A percentile compares a stretch with the other conserved stretches of the same genome.
Conservation (phyloP, 345 rosid genomes). For the Arabis alpina region DNA sequence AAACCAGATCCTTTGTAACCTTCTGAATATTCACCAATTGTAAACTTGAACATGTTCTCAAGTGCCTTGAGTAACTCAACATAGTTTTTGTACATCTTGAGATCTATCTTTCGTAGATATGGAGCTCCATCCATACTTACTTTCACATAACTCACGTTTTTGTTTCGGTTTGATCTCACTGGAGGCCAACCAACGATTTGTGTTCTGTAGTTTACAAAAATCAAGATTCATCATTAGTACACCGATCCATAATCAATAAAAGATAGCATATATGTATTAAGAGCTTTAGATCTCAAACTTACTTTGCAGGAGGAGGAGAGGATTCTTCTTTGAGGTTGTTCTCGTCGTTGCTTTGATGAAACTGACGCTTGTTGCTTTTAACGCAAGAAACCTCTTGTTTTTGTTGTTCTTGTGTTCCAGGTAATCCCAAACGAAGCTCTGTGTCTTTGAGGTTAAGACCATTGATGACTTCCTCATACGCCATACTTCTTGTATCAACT, state of each 20-base stretch:
- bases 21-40: constrained; percentile 68
- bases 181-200: constrained; percentile 89
- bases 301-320: constrained; percentile 63
- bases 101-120: constrained; percentile 75
- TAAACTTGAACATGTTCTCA: constrained; percentile 76
- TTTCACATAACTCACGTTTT: constrained; percentile 66
- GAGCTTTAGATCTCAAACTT: constrained; percentile 44
- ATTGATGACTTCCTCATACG: constrained; percentile 44
- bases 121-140: constrained; percentile 96
- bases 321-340: constrained; percentile 27
- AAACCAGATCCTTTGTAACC: constrained; percentile 66
- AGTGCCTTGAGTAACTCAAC: constrained; percentile 60
- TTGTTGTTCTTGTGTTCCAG: constrained; percentile 60
- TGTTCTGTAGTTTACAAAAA: constrained; percentile 48
- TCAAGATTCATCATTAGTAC: constrained; percentile 22
- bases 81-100: constrained; percentile 63
- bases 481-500: constrained; percentile 25
- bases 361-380: constrained; percentile 63
- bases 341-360: constrained; percentile 27
- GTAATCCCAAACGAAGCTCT: constrained; percentile 83
- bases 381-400: constrained; percentile 40
- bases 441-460: constrained; percentile 78
- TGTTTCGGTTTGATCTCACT: constrained; percentile 52
- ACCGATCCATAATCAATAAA: not conserved
- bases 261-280: not conserved